Evolutionary conservation across 139 green algal species (phyloP).

Genomic region (Dunaliella sp.): DNA sequence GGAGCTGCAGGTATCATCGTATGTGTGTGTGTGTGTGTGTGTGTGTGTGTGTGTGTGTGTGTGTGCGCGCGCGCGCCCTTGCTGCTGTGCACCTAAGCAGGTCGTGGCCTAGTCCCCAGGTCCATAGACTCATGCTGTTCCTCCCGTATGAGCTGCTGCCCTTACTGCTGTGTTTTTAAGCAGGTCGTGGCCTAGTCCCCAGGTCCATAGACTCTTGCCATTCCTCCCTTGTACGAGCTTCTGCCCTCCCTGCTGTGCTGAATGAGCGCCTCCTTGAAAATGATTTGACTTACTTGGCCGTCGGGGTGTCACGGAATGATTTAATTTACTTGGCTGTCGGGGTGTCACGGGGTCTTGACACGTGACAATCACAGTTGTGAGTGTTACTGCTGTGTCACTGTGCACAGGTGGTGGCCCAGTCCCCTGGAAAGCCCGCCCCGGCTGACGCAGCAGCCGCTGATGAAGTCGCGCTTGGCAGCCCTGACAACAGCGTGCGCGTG

Average conservation of each 20-base stretch:
- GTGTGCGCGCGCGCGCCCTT: neutral
- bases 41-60: too few relatives aligned
- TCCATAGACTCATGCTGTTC: neutral
- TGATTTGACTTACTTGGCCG: too few relatives aligned
- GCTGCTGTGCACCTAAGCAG: neutral
- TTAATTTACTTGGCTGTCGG: too few relatives aligned
- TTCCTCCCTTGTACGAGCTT: neutral
- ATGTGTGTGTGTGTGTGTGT: too few relatives aligned
- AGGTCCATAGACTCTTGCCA: neutral
- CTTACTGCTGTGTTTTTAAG: neutral
- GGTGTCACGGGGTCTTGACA: too few relatives aligned
- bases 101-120: neutral
- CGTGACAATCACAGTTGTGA: too few relatives aligned
- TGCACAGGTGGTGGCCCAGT: neutral
- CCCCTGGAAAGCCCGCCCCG: neutral
- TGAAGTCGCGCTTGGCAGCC: conserved; percentile 4
- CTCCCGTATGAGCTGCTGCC: neutral
- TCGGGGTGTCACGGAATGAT: too few relatives aligned
- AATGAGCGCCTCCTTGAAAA: too few relatives aligned
- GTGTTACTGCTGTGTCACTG: too few relatives aligned
- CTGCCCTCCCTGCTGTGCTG: neutral
- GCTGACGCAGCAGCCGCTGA: neutral
- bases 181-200: neutral
- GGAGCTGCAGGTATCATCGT: conserved; percentile 35
- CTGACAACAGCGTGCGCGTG: neutral